A percentile compares a stretch with the other conserved stretches of the same genome.
phyloP scores from a whole-genome alignment of 1,284 basidiomycete species.

The Sutorius eximius region DNA sequence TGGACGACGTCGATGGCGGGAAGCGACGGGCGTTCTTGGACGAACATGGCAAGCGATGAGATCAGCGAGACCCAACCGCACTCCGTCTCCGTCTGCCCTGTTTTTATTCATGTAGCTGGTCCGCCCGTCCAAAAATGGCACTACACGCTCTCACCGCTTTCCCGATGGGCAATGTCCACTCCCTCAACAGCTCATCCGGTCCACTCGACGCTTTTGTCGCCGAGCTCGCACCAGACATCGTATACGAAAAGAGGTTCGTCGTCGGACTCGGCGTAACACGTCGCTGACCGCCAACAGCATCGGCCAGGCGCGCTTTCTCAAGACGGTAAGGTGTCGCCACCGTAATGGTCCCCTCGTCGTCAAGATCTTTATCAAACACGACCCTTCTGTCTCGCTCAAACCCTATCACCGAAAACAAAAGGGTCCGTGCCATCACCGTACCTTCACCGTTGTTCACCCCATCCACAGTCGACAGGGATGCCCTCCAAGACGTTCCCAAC shows the following conservation, averaged over 20 bases:
- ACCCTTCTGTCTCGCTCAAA: conserved; percentile 61
- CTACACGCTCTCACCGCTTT: conserved; percentile 3
- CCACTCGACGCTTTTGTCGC: conserved; percentile 88
- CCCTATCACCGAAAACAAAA: conserved; percentile 65
- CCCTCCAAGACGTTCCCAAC: conserved; percentile 82
- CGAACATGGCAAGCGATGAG: conserved; percentile 10
- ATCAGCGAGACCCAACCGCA: conserved; percentile 11
- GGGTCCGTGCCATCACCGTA: conserved; percentile 40
- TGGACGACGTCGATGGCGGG: not conserved
- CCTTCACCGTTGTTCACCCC: not conserved
- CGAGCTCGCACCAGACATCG: conserved; percentile 82
- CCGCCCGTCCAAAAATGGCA: conserved; percentile 9
- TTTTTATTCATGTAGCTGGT: conserved; percentile 4
- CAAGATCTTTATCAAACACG: conserved; percentile 82
- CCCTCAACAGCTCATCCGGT: conserved; percentile 66
- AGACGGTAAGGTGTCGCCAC: conserved; percentile 83
- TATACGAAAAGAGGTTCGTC: conserved; percentile 86
- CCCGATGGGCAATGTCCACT: conserved; percentile 69
- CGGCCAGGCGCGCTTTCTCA: conserved; percentile 92
- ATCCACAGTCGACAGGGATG: conserved; percentile 74
- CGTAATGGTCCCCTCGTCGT: conserved; percentile 70
- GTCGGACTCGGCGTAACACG: too few species aligned
- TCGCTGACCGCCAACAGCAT: conserved; percentile 47
- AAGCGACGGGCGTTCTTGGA: not conserved
- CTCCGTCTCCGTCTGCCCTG: conserved; percentile 4